A percentile compares a stretch with the other conserved stretches of the same genome.
phyloP scores from a whole-genome alignment of 768 basidiomycete genomes.

The Kockovaella imperatae region DNA sequence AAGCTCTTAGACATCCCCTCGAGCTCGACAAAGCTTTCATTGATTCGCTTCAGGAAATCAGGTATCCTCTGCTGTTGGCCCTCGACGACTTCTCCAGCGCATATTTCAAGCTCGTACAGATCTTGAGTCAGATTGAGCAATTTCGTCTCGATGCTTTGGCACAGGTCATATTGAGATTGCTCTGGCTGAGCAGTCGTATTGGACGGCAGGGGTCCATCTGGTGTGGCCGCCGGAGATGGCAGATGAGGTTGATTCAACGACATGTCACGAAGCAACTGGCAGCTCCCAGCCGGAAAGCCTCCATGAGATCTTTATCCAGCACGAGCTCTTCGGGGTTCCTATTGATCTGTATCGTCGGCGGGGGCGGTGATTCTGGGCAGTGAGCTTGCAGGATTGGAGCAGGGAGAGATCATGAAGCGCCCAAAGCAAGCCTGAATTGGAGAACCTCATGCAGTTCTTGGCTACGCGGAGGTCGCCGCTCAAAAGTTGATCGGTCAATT shows the following conservation, averaged over 20 bases:
- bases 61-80: conserved; percentile 31
- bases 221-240: conserved; percentile 29
- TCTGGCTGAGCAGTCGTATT: neutral
- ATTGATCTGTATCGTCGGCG: too few species aligned
- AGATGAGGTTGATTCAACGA: conserved; percentile 19
- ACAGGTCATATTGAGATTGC: conserved; percentile 3
- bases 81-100: conserved; percentile 31
- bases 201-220: conserved; percentile 5
- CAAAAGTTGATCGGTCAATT: too few species aligned
- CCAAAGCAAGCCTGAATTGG: too few species aligned
- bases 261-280: too few species aligned
- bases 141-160: conserved; percentile 17
- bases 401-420: too few species aligned
- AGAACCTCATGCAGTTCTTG: too few species aligned
- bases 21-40: conserved; percentile 16
- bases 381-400: too few species aligned
- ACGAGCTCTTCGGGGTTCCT: too few species aligned
- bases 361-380: too few species aligned
- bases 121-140: conserved; percentile 30
- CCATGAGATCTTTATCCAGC: too few species aligned
- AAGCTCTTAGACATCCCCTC: conserved; percentile 13
- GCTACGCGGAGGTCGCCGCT: too few species aligned
- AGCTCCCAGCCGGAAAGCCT: too few species aligned
- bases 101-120: conserved; percentile 39
- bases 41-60: conserved; percentile 31